A percentile compares a stretch with the other conserved stretches of the same genome.
phyloP scores from a whole-genome alignment of 1,139 yeast species.

The Debaryomyces psychrophilus region DNA sequence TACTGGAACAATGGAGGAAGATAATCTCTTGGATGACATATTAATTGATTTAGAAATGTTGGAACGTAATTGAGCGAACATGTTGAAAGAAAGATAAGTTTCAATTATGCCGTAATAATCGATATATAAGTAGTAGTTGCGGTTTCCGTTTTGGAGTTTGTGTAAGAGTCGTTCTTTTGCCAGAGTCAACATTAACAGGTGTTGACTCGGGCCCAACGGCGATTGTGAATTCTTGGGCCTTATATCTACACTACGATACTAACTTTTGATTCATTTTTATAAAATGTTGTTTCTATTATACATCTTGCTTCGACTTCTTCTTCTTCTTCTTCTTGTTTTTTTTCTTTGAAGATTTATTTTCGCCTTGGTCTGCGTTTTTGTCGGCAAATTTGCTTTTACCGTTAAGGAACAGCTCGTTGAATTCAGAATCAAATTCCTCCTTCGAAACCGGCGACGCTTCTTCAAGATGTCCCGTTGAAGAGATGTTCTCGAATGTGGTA shows the following conservation, averaged over 20 bases:
- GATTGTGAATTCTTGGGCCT: neutral
- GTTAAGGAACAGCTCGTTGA: constrained; percentile 29
- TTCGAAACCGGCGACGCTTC: constrained; percentile 9
- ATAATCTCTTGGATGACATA: constrained; percentile 38
- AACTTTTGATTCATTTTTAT: neutral
- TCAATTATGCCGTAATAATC: neutral
- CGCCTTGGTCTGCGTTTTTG: neutral
- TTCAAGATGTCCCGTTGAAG: constrained; percentile 23
- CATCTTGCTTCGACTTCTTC: constrained; percentile 18
- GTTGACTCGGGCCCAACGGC: constrained; percentile 1
- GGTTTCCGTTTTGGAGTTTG: constrained; percentile 3
- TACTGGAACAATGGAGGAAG: constrained; percentile 51
- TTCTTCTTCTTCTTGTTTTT: constrained; percentile 31
- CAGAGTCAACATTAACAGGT: neutral
- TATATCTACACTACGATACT: no score
- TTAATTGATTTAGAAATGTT: constrained; percentile 24
- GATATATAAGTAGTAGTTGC: neutral
- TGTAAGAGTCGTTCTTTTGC: neutral
- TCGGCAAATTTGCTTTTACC: constrained; percentile 25
- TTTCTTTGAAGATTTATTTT: constrained; percentile 17
- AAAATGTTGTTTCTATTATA: neutral
- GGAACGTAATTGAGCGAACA: constrained; percentile 27
- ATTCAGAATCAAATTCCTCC: constrained; percentile 23
- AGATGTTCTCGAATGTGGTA: constrained; percentile 28
- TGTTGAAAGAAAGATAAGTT: constrained; percentile 9